These are phyloP conservation scores for Solanum hybrid DNA, from an alignment of 305 asterid genomes.

Conservation along the genomic window DNA sequence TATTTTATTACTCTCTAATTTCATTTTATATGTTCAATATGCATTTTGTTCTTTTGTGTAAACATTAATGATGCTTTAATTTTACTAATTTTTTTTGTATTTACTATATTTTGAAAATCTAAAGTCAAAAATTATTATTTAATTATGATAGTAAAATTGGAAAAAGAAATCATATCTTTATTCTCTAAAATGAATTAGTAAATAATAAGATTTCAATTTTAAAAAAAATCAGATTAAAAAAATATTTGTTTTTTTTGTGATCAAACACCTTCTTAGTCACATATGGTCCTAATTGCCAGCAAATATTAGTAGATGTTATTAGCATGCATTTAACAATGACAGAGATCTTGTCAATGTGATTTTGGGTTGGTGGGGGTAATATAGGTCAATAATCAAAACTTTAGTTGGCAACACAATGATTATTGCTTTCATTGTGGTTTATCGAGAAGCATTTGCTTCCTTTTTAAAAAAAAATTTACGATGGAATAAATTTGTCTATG, in stretches of 20 bases:
- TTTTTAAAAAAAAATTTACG: background rate
- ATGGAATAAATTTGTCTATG: background rate
- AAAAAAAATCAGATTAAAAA: background rate
- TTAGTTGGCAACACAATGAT: conserved; percentile 3
- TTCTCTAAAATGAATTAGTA: background rate
- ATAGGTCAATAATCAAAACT: background rate
- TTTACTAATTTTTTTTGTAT: background rate
- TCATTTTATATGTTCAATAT: background rate
- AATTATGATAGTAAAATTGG: background rate
- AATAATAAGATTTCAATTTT: background rate
- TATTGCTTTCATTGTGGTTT: background rate
- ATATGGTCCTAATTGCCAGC: background rate
- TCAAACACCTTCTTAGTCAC: background rate
- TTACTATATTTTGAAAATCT: background rate
- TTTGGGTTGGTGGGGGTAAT: background rate
- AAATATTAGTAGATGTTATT: background rate
- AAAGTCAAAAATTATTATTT: background rate
- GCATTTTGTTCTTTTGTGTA: background rate
- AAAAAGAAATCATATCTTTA: background rate
- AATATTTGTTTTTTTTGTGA: background rate
- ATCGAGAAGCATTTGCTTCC: background rate
- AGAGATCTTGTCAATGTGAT: background rate
- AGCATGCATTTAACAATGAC: background rate
- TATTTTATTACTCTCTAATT: background rate
- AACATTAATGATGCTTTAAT: background rate